These are phyloP conservation scores for Tanacetum coccineum DNA, from an alignment of 129 eudicot genomes.

Conservation along the genomic window DNA sequence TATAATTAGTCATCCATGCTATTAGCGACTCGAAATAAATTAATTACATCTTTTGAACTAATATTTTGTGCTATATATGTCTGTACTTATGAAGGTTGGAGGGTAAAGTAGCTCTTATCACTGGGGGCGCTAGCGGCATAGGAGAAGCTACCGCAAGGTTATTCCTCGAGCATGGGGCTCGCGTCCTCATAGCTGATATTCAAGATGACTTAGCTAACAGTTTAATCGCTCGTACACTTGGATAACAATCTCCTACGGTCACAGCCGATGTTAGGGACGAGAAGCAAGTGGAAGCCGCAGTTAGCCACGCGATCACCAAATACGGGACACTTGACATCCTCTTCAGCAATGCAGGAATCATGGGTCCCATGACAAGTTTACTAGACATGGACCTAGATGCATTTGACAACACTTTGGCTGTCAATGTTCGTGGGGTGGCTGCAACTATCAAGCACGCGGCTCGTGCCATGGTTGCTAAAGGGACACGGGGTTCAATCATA, in stretches of 20 bases:
- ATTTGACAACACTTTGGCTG: slow-evolving; percentile 60
- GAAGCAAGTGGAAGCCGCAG: slow-evolving; percentile 49
- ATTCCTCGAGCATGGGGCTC: slow-evolving; percentile 56
- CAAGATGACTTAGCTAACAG: slow-evolving; percentile 61
- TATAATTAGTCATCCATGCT: neutral
- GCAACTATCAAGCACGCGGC: slow-evolving; percentile 66
- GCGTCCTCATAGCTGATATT: slow-evolving; percentile 60
- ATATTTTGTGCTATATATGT: too few species aligned
- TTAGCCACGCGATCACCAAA: slow-evolving; percentile 36
- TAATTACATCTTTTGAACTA: slow-evolving; percentile 31
- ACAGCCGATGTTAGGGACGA: slow-evolving; percentile 72
- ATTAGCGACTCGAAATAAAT: neutral
- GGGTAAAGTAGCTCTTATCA: slow-evolving; percentile 77
- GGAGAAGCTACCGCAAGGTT: slow-evolving; percentile 61
- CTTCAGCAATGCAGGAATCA: slow-evolving; percentile 66
- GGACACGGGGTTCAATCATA: slow-evolving; percentile 59
- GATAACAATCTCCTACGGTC: slow-evolving; percentile 40
- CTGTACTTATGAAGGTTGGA: too few species aligned
- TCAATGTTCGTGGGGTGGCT: slow-evolving; percentile 64
- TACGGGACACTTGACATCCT: slow-evolving; percentile 51
- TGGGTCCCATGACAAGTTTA: slow-evolving; percentile 51
- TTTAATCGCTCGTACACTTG: slow-evolving; percentile 41
- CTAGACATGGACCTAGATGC: slow-evolving; percentile 54
- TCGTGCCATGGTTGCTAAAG: slow-evolving; percentile 57
- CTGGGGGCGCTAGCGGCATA: slow-evolving; percentile 88